phyloP scores from a whole-genome alignment of 2,329 filamentous ascomycete species.

The Aquanectria penicillioides region DNA sequence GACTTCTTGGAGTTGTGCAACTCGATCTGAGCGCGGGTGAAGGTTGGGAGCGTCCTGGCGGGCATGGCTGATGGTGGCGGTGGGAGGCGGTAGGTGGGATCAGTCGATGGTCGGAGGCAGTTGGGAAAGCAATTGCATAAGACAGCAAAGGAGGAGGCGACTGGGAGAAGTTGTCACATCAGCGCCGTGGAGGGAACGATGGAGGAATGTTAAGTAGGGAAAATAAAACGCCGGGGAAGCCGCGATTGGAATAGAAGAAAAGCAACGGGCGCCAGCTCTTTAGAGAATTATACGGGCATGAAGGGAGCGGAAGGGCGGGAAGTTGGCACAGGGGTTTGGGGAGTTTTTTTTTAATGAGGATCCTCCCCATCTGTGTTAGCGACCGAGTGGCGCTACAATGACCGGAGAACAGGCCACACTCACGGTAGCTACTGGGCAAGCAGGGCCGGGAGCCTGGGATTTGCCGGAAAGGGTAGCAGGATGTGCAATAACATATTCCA shows the following conservation, averaged over 20 bases:
- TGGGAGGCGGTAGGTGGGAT: conserved; percentile 16
- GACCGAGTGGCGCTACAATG: conserved; percentile 42
- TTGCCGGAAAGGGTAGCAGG: conserved; percentile 23
- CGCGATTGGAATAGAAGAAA: conserved; percentile 22
- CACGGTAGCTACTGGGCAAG: conserved; percentile 20
- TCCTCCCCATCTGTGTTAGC: conserved; percentile 42
- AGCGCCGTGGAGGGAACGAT: neutral
- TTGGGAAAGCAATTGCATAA: conserved; percentile 19
- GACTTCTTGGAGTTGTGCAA: conserved; percentile 82
- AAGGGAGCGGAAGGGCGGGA: conserved; percentile 24
- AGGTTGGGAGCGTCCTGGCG: conserved; percentile 81
- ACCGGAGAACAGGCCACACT: conserved; percentile 40
- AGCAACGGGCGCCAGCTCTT: conserved; percentile 2
- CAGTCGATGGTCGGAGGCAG: conserved; percentile 23
- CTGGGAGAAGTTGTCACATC: conserved; percentile 12
- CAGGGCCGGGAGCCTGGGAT: conserved; percentile 20
- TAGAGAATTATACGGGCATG: conserved; percentile 15
- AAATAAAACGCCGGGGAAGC: conserved; percentile 1
- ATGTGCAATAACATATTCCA: conserved; percentile 24
- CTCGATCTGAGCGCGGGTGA: conserved; percentile 83
- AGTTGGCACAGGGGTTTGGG: conserved; percentile 38
- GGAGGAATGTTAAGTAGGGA: neutral
- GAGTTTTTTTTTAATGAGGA: conserved; percentile 44
- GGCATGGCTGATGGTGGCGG: conserved; percentile 67
- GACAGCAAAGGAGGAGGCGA: conserved; percentile 21